Conservation (phyloP, 1,139 yeast genomes). For the Sugiyamaella neomexicana region DNA sequence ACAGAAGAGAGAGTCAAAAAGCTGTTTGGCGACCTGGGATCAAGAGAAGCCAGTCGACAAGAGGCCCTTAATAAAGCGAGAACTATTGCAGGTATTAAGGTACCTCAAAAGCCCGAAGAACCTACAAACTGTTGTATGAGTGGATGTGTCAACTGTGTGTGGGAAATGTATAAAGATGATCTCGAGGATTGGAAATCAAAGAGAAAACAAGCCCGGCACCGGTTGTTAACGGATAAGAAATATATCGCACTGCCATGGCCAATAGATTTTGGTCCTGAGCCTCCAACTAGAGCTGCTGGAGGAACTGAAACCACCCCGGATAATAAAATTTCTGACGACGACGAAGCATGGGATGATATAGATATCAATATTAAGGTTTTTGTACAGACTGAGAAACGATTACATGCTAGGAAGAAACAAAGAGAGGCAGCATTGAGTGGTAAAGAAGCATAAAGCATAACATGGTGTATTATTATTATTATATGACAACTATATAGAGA, state of each 20-base stretch:
- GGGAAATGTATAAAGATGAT: slow-evolving; percentile 92
- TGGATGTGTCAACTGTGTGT: slow-evolving; percentile 94
- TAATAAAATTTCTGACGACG: slow-evolving; percentile 35
- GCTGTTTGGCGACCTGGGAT: slow-evolving; percentile 44
- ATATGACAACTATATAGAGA: neutral
- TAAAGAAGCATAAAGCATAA: neutral
- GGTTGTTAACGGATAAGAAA: slow-evolving; percentile 38
- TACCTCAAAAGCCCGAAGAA: slow-evolving; percentile 78
- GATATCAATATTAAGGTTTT: slow-evolving; percentile 78
- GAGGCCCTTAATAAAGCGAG: slow-evolving; percentile 37
- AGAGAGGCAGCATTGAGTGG: neutral
- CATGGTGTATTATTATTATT: neutral
- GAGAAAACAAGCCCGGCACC: slow-evolving; percentile 61
- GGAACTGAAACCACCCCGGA: slow-evolving; percentile 1
- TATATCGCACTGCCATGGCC: slow-evolving; percentile 66
- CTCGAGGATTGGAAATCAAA: slow-evolving; percentile 72
- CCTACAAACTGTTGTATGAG: slow-evolving; percentile 98
- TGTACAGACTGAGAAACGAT: slow-evolving; percentile 65
- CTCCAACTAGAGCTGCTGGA: slow-evolving; percentile 36
- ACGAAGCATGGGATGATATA: slow-evolving; percentile 63
- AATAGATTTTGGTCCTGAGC: slow-evolving; percentile 72
- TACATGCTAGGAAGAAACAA: slow-evolving; percentile 8
- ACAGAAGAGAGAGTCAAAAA: slow-evolving; percentile 23
- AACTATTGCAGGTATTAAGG: slow-evolving; percentile 65
- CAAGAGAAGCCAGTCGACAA: slow-evolving; percentile 38